phyloP scores from a whole-genome alignment of 1,139 yeast genomes.

The Geotrichum citri-aurantii region DNA sequence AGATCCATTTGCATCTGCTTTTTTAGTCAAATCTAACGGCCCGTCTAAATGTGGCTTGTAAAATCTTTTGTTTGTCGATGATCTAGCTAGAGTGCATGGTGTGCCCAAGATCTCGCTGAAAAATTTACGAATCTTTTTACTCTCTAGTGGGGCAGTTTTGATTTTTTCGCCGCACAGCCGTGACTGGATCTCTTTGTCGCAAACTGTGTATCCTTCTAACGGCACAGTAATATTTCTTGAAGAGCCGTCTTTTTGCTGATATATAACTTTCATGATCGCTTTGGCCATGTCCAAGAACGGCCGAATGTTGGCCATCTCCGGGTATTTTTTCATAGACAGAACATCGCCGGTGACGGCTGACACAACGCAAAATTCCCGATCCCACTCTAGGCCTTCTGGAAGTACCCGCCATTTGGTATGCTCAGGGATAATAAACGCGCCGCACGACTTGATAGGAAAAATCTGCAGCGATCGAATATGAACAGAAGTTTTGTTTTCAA shows the following conservation, averaged over 20 bases:
- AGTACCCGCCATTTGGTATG: conserved; percentile 31
- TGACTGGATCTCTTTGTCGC: conserved; percentile 9
- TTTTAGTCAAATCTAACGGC: conserved; percentile 8
- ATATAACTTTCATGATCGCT: conserved; percentile 19
- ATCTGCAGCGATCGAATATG: conserved; percentile 28
- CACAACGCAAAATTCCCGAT: conserved; percentile 38
- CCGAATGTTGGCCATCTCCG: conserved; percentile 34
- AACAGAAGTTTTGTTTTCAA: background rate
- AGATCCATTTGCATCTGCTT: background rate
- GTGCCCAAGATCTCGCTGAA: conserved; percentile 30
- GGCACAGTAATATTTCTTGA: conserved; percentile 19
- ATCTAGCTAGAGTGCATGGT: conserved; percentile 36
- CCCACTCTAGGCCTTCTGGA: conserved; percentile 36
- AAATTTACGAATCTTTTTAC: conserved; percentile 26
- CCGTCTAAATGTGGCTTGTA: conserved; percentile 20
- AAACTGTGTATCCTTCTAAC: conserved; percentile 10
- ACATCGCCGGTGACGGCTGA: conserved; percentile 28
- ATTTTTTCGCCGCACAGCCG: conserved; percentile 19
- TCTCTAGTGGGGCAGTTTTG: conserved; percentile 22
- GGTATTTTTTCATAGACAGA: conserved; percentile 33
- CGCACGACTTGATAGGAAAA: conserved; percentile 43
- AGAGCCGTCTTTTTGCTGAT: conserved; percentile 9
- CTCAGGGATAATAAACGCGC: conserved; percentile 31
- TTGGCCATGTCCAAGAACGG: conserved; percentile 28
- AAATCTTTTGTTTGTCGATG: conserved; percentile 15